Conservation (phyloP, 2,329 filamentous ascomycete species). For the Cladorrhinum sp. region DNA sequence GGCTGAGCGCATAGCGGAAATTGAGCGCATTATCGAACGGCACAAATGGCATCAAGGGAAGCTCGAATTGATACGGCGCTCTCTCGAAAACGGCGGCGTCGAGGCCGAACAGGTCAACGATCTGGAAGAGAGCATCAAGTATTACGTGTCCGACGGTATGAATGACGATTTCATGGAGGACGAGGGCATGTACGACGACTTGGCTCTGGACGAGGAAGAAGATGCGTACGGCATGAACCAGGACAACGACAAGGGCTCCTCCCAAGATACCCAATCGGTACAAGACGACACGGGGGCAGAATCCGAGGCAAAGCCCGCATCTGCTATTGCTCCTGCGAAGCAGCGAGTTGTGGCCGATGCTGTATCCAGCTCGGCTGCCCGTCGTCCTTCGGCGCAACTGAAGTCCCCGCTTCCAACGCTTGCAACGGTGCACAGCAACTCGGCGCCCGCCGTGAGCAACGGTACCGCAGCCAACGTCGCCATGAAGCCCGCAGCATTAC, state of each 20-base stretch:
- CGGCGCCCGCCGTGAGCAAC: conserved; percentile 60
- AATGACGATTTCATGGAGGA: conserved; percentile 91
- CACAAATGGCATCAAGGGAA: conserved; percentile 97
- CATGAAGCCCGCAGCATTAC: conserved; percentile 92
- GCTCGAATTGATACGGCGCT: conserved; percentile 83
- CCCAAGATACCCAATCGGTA: conserved; percentile 89
- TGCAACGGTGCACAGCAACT: conserved; percentile 78
- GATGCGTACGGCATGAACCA: conserved; percentile 75
- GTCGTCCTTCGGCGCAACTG: conserved; percentile 82
- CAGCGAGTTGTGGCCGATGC: conserved; percentile 57
- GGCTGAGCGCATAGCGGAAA: conserved; percentile 81
- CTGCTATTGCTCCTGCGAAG: conserved; percentile 48
- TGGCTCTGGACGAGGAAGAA: conserved; percentile 90
- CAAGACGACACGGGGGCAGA: conserved; percentile 72
- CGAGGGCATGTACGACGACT: conserved; percentile 91
- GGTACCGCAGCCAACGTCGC: conserved; percentile 45
- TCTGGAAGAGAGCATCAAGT: conserved; percentile 87
- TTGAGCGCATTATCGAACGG: conserved; percentile 79
- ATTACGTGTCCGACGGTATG: conserved; percentile 89
- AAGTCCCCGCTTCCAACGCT: conserved; percentile 93
- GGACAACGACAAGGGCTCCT: conserved; percentile 86
- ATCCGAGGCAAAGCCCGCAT: conserved; percentile 44
- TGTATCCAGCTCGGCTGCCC: conserved; percentile 48
- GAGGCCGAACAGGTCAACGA: conserved; percentile 84
- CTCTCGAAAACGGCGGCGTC: conserved; percentile 87